Evolutionary conservation across 2,329 filamentous ascomycete species (phyloP), one percentile per base, ranked within the genome.

Genomic region (Aotearoamyces nothofagi): DNA sequence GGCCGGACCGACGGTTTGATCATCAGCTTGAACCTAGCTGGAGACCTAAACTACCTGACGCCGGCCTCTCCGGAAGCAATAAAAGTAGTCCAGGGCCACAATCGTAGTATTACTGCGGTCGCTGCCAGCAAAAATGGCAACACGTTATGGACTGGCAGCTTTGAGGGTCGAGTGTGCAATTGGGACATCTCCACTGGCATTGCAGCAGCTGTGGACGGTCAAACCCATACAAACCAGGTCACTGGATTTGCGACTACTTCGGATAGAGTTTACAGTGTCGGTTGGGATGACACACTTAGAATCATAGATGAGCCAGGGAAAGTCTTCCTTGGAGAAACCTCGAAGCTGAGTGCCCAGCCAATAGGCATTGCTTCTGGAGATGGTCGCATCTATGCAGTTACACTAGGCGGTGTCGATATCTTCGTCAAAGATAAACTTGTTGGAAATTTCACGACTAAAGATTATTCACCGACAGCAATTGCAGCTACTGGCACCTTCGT

Each of bases 271-370:
- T 86, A 81, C 56, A 87, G 77, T 45, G 79, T 87, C 30, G 86
- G 77, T 38, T 98, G 87, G 90, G 90, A 98, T 48, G 90, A 98
- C 51, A 83, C 77, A 1, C 61, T 96, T 19, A 77, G 84, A 37
- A 77, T 69, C 24, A 65, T 92, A 19, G 84, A 92, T 39, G 65
- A 78, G 33, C 65, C 72, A 1, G 70, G 76, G 29, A 77, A 72
- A 44, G 80, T 75, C 0, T 94, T 92, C 51, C 64, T 75, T 5
- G 82, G 79, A 31, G 63, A 65, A 27, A 61, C 70, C 2, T 56
- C 65, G 17, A 76, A 78, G 46, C 66, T 92, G 12, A 62, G 69
- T 3, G 77, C 75, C 11, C 90, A 96, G 47, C 90, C 90, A 3
- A 87, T 79, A 53, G 78, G 75, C 20, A 58, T 86, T 22, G 62